Conservation (phyloP, 805 yeast species). For the Wickerhamomyces pijperi region DNA sequence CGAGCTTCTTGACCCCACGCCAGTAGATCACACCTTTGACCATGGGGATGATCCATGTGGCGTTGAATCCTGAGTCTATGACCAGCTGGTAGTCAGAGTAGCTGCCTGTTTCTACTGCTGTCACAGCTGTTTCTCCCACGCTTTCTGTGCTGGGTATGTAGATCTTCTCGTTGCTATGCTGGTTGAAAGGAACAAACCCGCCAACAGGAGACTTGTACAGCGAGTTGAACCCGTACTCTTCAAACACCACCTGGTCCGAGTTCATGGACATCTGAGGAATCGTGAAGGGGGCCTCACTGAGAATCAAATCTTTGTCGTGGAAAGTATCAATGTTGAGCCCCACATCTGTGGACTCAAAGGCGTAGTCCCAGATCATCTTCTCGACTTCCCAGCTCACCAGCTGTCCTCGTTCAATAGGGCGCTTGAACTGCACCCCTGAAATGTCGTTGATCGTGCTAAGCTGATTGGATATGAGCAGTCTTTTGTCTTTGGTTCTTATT, state of each 20-base stretch:
- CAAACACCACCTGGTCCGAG: constrained; percentile 87
- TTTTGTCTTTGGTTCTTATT: constrained; percentile 64
- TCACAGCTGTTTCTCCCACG: constrained; percentile 2
- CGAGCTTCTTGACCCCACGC: constrained; percentile 67
- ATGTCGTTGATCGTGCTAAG: constrained; percentile 53
- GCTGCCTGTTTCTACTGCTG: too few relatives aligned
- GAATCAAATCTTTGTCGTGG: constrained; percentile 38
- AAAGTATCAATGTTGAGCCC: constrained; percentile 36
- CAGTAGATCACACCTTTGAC: constrained; percentile 67
- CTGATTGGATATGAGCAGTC: constrained; percentile 64
- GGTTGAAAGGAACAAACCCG: constrained; percentile 54
- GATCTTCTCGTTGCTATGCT: constrained; percentile 16
- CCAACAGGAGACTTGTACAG: constrained; percentile 58
- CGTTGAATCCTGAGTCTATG: constrained; percentile 79
- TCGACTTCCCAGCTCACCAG: constrained; percentile 86
- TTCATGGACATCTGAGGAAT: constrained; percentile 72
- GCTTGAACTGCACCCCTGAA: constrained; percentile 57
- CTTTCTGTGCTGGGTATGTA: constrained; percentile 15
- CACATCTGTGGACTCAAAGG: constrained; percentile 22
- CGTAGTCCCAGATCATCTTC: constrained; percentile 82
- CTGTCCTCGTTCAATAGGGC: constrained; percentile 88
- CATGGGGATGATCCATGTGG: constrained; percentile 82
- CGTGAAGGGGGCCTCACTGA: constrained; percentile 75
- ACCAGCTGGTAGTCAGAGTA: constrained; percentile 62
- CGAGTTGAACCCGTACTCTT: constrained; percentile 75